Evolutionary conservation across 2,329 filamentous ascomycete species (phyloP), one percentile per base, ranked within the genome.

Genomic region (Colletotrichum sp.): DNA sequence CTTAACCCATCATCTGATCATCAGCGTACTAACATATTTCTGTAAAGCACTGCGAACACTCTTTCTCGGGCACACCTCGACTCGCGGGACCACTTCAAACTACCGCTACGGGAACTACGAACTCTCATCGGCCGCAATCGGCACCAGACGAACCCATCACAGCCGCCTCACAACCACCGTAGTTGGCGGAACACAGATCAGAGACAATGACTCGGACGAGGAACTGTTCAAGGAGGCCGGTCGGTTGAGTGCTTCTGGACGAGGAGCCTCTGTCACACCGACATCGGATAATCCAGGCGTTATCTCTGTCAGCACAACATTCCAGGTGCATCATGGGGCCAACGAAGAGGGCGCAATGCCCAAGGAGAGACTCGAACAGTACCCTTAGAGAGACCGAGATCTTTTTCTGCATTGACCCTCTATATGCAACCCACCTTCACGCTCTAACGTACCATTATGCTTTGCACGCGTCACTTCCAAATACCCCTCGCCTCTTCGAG

Each of bases 21-120:
- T 25, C 28, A 22, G n/a, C 0, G 19, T 1, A 19, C 67, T 69
- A 0, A 69, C 55, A 3, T 4, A 0, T 22, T 22, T 30, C 11
- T 12, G 0, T 13, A 7, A 64, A 75, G 72, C 68, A 16, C 32
- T 75, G 12, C 72, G 72, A 30, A 75, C 68, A 19, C 68, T 75
- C 11, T 39, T 75, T 64, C 72, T 75, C 8, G 72, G 72, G 36
- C 72, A 75, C 30, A 71, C 36, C 30, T 75, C 72, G 16, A 71
- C 63, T 7, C 68, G 52, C 12, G 72, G 60, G 6, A 71, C 61
- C 39, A 71, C 44, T 25, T 72, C 72, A 5, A 66, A 66, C 68
- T 75, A 75, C 25, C 36, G 72, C 63, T 75, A 75, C 36, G 61
- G 72, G 19, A 68, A 71, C 30, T 75, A 75, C 72, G 72, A 75